A percentile compares a stretch with the other conserved stretches of the same genome.
phyloP scores from a whole-genome alignment of 1,139 yeast genomes.

The Lodderomyces theae region DNA sequence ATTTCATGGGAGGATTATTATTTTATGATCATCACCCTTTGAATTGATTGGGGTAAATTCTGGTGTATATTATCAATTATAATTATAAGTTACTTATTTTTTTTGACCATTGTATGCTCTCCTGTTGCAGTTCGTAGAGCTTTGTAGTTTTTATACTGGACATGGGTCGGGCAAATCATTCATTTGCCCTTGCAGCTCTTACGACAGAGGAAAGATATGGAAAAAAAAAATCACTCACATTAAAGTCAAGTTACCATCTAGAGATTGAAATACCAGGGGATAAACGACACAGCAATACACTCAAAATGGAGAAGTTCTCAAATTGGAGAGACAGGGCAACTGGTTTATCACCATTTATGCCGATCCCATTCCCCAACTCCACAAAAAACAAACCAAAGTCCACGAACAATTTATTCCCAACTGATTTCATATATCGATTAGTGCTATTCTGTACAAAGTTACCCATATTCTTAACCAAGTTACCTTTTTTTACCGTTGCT shows the following conservation, averaged over 20 bases:
- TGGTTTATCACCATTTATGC: conserved; percentile 78
- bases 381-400: conserved; percentile 7
- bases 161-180: no score
- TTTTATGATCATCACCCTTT: neutral
- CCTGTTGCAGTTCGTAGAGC: neutral
- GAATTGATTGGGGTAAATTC: conserved; percentile 2
- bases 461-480: conserved; percentile 21
- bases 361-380: conserved; percentile 28
- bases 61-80: conserved; percentile 2
- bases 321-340: conserved; percentile 77
- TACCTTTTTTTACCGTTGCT: conserved; percentile 28
- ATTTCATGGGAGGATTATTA: neutral
- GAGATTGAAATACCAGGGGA: no score
- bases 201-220: neutral
- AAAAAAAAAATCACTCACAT: neutral
- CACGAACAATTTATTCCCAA: no score
- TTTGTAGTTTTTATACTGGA: no score
- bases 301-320: conserved; percentile 74
- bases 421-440: conserved; percentile 8
- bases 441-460: conserved; percentile 11
- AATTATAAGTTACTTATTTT: conserved; percentile 1
- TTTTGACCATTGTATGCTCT: neutral
- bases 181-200: neutral
- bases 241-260: no score
- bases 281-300: neutral